Conservation (phyloP, 2,329 filamentous ascomycete genomes). For the Aspergillus aculeatinus region DNA sequence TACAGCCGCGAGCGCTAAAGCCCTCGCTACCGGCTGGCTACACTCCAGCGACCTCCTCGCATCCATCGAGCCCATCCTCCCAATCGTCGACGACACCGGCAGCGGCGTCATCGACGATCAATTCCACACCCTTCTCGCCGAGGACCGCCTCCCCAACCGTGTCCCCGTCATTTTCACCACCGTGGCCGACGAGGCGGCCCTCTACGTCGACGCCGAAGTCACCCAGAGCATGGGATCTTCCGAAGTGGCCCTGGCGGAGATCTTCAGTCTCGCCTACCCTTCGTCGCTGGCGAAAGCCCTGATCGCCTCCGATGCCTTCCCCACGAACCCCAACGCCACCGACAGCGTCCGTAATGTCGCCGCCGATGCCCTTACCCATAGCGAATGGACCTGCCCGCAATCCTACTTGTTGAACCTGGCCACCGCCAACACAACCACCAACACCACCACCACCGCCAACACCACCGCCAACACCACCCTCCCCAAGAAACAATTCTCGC, state of each 20-base stretch:
- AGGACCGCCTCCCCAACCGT: constrained; percentile 21
- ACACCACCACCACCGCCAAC: neutral
- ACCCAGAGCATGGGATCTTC: constrained; percentile 12
- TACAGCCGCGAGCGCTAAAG: constrained; percentile 4
- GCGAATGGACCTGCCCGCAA: constrained; percentile 22
- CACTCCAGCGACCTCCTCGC: constrained; percentile 19
- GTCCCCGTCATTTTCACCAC: constrained; percentile 31
- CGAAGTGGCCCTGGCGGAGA: constrained; percentile 11
- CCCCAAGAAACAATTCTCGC: constrained; percentile 14
- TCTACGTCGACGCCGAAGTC: constrained; percentile 16
- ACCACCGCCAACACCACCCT: neutral
- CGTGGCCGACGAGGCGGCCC: constrained; percentile 26
- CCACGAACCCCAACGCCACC: constrained; percentile 13
- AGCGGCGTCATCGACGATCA: constrained; percentile 29
- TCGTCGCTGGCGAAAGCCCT: constrained; percentile 16
- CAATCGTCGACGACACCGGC: constrained; percentile 27
- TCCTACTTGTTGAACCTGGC: constrained; percentile 14
- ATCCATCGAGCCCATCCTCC: constrained; percentile 26
- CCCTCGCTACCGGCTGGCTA: constrained; percentile 17
- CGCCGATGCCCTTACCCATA: constrained; percentile 16
- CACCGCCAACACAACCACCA: neutral
- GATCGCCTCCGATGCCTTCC: constrained; percentile 16
- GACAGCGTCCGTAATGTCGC: constrained; percentile 21
- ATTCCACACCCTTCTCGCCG: constrained; percentile 24
- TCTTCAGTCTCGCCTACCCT: constrained; percentile 20